Evolutionary conservation across 139 green algal genomes (phyloP).

Genomic region (Picochlorum sp.): DNA sequence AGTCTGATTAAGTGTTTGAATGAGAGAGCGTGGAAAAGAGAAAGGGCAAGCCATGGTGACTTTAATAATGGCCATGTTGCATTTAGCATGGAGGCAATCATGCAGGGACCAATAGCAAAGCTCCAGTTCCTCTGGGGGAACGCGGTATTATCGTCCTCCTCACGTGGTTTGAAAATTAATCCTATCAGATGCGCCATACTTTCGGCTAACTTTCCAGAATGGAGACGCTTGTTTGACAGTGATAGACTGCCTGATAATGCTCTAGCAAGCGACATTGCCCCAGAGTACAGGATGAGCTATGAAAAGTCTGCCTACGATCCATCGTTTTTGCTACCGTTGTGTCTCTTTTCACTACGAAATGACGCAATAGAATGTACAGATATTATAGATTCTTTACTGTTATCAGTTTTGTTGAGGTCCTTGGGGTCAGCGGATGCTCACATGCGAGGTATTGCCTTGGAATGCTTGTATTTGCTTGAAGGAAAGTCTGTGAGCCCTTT

Average conservation of each 20-base stretch:
- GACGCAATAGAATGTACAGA: slow-evolving; percentile 11
- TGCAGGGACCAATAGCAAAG: too few relatives aligned
- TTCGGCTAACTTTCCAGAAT: slow-evolving; percentile 37
- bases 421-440: slow-evolving; percentile 33
- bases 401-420: slow-evolving; percentile 38
- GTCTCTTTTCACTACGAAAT: slow-evolving; percentile 20
- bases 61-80: too few relatives aligned
- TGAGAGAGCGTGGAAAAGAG: slow-evolving; percentile 8
- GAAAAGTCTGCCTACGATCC: slow-evolving; percentile 44
- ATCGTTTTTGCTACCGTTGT: slow-evolving; percentile 42
- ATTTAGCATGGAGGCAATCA: too few relatives aligned
- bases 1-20: slow-evolving; percentile 44
- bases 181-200: slow-evolving; percentile 28
- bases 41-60: too few relatives aligned
- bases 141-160: not conserved
- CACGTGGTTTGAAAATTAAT: slow-evolving; percentile 12
- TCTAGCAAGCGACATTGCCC: not conserved
- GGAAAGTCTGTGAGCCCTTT: too few relatives aligned
- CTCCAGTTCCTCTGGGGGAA: too few relatives aligned
- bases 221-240: slow-evolving; percentile 14
- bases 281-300: slow-evolving; percentile 3
- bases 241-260: not conserved
- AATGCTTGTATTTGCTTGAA: slow-evolving; percentile 11
- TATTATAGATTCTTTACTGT: slow-evolving; percentile 32
- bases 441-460: slow-evolving; percentile 23